phyloP scores from a whole-genome alignment of 2,329 filamentous ascomycete species.

The Cryphonectria nitschkei region DNA sequence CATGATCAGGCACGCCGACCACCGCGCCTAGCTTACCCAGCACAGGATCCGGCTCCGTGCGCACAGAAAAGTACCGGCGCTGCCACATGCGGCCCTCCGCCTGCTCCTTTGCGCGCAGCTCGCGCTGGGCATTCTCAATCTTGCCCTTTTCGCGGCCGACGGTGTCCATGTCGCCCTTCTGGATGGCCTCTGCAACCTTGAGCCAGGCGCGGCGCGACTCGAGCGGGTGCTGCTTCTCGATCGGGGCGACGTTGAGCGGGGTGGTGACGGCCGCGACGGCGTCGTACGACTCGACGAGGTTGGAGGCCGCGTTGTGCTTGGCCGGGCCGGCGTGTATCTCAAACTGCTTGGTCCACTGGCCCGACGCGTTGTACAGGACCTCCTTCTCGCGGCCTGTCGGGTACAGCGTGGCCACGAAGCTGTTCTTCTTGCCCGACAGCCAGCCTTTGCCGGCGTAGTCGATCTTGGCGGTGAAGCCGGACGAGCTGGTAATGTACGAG shows the following conservation, averaged over 20 bases:
- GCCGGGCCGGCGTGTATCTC: constrained; percentile 70
- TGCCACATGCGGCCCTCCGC: constrained; percentile 79
- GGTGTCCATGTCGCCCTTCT: constrained; percentile 80
- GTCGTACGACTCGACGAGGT: constrained; percentile 63
- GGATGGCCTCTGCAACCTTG: constrained; percentile 81
- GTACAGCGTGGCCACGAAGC: constrained; percentile 76
- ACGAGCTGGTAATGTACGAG: constrained; percentile 84
- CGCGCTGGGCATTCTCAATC: constrained; percentile 73
- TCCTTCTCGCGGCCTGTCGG: constrained; percentile 72
- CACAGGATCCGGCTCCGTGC: constrained; percentile 50
- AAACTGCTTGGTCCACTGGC: constrained; percentile 88
- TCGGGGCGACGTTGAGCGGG: constrained; percentile 69
- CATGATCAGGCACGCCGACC: constrained; percentile 53
- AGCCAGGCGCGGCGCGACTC: constrained; percentile 89
- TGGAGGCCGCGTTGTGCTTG: constrained; percentile 53
- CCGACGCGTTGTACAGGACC: constrained; percentile 77
- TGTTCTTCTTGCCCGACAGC: constrained; percentile 96
- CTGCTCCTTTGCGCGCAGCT: constrained; percentile 72
- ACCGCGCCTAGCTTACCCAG: constrained; percentile 49
- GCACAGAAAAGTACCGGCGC: constrained; percentile 75
- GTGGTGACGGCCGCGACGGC: constrained; percentile 62
- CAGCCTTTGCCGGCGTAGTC: constrained; percentile 94
- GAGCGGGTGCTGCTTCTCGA: constrained; percentile 82
- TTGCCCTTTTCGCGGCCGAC: constrained; percentile 80
- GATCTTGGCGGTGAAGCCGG: constrained; percentile 85